These are phyloP conservation scores for Diutina mesorugosa DNA, from an alignment of 1,139 yeast species.

Conservation along the genomic window DNA sequence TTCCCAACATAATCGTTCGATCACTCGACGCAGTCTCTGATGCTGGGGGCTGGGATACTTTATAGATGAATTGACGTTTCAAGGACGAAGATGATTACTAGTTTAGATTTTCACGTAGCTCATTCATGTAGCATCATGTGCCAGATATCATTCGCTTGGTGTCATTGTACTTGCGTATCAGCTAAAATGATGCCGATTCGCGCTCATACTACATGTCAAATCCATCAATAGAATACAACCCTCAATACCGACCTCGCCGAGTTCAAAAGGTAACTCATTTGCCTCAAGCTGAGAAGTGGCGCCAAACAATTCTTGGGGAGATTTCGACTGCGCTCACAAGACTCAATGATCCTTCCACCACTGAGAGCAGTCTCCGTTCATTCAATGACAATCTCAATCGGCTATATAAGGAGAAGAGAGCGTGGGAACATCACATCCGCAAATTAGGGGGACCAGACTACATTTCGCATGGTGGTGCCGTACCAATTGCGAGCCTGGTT, in stretches of 20 bases:
- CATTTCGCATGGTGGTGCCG: background rate
- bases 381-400: background rate
- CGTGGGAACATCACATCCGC: background rate
- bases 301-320: background rate
- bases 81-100: too few species aligned
- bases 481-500: background rate
- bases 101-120: too few species aligned
- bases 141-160: too few species aligned
- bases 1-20: slow-evolving; percentile 68
- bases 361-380: background rate
- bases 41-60: slow-evolving; percentile 93
- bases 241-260: background rate
- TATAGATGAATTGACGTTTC: slow-evolving; percentile 19
- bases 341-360: background rate
- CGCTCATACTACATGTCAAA: background rate
- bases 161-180: too few species aligned
- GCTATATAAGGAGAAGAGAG: background rate
- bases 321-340: background rate
- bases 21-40: slow-evolving; percentile 68
- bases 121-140: too few species aligned
- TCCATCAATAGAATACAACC: background rate
- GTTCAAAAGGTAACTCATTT: background rate
- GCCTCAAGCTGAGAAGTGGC: background rate
- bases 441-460: background rate
- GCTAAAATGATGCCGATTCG: background rate